phyloP scores from a whole-genome alignment of 2,329 filamentous ascomycete species.

The Aurifilum marmelostoma region DNA sequence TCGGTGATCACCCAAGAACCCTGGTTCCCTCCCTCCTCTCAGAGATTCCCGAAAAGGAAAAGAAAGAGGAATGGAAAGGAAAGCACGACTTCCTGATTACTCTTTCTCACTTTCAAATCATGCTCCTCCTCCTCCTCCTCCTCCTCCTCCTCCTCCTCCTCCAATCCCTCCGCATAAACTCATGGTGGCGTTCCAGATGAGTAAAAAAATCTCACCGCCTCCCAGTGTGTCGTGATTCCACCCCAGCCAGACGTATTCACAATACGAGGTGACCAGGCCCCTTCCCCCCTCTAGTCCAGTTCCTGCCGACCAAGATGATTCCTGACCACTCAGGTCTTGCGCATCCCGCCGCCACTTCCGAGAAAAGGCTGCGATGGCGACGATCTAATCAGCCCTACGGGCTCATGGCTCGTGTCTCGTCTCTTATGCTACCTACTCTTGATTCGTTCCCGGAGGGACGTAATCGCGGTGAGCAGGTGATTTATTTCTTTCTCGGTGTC shows the following conservation, averaged over 20 bases:
- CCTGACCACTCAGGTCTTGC: neutral
- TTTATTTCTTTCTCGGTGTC: neutral
- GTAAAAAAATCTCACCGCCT: neutral
- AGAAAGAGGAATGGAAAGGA: too few relatives aligned
- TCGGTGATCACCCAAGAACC: too few relatives aligned
- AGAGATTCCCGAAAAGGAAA: neutral
- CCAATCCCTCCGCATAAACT: neutral
- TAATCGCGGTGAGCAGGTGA: neutral
- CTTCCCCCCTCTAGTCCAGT: neutral
- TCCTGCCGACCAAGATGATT: neutral
- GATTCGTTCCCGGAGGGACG: neutral
- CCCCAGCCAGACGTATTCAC: neutral
- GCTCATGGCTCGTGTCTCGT: neutral
- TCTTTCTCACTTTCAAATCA: neutral
- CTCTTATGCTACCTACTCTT: neutral
- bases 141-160: neutral
- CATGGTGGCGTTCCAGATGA: neutral
- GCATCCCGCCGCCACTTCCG: neutral
- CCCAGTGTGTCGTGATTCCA: neutral
- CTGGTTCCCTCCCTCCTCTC: neutral
- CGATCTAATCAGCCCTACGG: slow-evolving; percentile 3
- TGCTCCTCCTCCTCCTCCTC: neutral
- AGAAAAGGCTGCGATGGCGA: neutral
- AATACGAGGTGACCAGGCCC: neutral
- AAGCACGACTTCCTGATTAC: neutral